These are phyloP conservation scores for Orychophragmus violaceus DNA, from an alignment of 345 rosid species.

Conservation along the genomic window DNA sequence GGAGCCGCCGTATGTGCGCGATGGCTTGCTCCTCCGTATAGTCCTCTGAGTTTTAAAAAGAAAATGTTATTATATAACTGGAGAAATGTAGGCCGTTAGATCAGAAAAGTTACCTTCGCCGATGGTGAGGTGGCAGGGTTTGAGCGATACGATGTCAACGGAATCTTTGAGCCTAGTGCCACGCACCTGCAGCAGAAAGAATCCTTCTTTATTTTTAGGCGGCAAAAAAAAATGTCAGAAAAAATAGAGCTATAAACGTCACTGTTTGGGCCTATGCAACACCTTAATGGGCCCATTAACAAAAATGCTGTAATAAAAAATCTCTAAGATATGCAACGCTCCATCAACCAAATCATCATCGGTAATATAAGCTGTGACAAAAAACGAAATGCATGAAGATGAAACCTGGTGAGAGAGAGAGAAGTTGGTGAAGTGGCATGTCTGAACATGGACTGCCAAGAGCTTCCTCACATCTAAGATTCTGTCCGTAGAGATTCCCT, in stretches of 20 bases:
- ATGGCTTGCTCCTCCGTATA: conserved; percentile 65
- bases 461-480: conserved; percentile 83
- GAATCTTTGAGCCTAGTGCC: conserved; percentile 77
- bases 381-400: conserved; percentile 15
- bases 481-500: conserved; percentile 97
- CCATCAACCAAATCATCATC: background rate
- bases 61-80: no score
- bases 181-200: conserved; percentile 52
- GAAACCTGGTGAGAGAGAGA: conserved; percentile 80
- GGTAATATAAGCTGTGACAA: background rate
- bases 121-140: conserved; percentile 81
- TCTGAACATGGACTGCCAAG: conserved; percentile 68
- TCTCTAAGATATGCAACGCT: background rate
- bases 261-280: conserved; percentile 17
- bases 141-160: conserved; percentile 71
- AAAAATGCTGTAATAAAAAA: background rate
- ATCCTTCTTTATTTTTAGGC: conserved; percentile 2
- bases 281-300: conserved; percentile 17
- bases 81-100: no score
- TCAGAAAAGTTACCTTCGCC: conserved; percentile 44
- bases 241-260: conserved; percentile 3
- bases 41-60: conserved; percentile 53
- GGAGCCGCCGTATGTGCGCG: conserved; percentile 75
- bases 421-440: conserved; percentile 83
- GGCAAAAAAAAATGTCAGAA: conserved; percentile 22